Percentiles rank a stretch among this genome's conserved stretches.
Conservation (phyloP, 2,329 filamentous ascomycete species). For the Erysiphe pulchra region DNA sequence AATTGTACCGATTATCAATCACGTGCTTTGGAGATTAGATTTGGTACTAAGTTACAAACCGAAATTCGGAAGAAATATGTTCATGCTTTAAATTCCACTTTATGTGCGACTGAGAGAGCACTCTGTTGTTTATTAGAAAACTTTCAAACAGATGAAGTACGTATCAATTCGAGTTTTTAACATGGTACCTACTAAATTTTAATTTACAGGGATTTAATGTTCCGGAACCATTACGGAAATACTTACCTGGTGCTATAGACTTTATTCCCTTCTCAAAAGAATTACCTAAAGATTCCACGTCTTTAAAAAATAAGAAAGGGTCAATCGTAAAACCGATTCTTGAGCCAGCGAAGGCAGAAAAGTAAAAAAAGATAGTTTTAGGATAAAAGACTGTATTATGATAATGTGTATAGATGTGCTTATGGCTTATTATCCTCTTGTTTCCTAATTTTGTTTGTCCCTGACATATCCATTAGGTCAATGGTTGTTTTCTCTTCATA, state of each 20-base stretch:
- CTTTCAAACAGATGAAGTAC: constrained; percentile 69
- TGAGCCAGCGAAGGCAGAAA: no score
- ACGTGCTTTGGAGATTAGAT: constrained; percentile 76
- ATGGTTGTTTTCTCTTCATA: no score
- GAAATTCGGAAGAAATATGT: constrained; percentile 81
- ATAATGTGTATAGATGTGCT: no score
- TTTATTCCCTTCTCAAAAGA: constrained; percentile 80
- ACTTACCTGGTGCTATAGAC: constrained; percentile 68
- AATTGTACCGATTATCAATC: constrained; percentile 98
- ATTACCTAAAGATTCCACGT: constrained; percentile 48
- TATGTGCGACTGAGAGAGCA: constrained; percentile 76
- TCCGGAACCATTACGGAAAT: constrained; percentile 64
- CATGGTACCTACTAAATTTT: constrained; percentile 3
- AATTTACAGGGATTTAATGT: constrained; percentile 40
- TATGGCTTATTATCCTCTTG: no score
- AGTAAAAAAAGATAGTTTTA: no score
- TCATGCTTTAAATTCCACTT: constrained; percentile 71
- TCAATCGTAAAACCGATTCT: no score
- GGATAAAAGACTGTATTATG: no score
- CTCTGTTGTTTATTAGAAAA: constrained; percentile 92
- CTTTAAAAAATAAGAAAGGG: constrained; percentile 18
- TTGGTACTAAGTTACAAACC: constrained; percentile 64
- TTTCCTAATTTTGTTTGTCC: no score
- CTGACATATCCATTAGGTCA: no score
- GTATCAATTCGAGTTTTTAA: constrained; percentile 9